phyloP scores from a whole-genome alignment of 23 red algal species.

The Gracilaria caudata region DNA sequence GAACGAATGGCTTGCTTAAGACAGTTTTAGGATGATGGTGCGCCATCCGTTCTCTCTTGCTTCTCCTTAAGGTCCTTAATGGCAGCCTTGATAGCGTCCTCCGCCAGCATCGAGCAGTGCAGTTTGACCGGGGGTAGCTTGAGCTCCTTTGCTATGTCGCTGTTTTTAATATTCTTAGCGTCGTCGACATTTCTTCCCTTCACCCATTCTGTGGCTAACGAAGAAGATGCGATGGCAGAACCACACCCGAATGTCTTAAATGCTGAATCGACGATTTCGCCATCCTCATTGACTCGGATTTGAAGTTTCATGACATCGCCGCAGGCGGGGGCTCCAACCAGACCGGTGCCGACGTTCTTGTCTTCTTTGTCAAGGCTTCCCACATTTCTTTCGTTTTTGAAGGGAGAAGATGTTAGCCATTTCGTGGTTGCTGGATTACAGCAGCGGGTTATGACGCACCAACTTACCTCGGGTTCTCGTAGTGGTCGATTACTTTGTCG shows the following conservation, averaged over 20 bases:
- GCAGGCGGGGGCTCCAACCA: slow-evolving; percentile 97
- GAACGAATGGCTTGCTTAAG: not conserved
- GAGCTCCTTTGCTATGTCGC: slow-evolving; percentile 93
- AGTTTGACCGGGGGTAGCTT: slow-evolving; percentile 97
- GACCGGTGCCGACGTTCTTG: slow-evolving; percentile 90
- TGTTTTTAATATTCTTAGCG: slow-evolving; percentile 86
- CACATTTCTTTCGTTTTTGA: slow-evolving; percentile 70
- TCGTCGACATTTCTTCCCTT: slow-evolving; percentile 88
- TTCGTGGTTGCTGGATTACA: not conserved
- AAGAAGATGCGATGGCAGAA: slow-evolving; percentile 94
- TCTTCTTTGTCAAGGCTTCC: slow-evolving; percentile 83
- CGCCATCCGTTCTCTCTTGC: not conserved
- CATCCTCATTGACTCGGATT: slow-evolving; percentile 90
- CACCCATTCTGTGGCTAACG: slow-evolving; percentile 90
- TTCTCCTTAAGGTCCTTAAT: slow-evolving; percentile 86
- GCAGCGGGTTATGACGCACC: not conserved
- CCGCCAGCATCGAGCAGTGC: slow-evolving; percentile 98
- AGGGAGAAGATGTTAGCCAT: not conserved
- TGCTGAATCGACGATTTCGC: slow-evolving; percentile 87
- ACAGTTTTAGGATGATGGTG: not conserved
- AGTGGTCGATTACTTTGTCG: slow-evolving; percentile 97
- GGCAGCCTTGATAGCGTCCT: slow-evolving; percentile 98
- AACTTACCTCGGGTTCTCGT: slow-evolving; percentile 97
- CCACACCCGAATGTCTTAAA: slow-evolving; percentile 99
- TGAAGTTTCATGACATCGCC: slow-evolving; percentile 99